Evolutionary conservation across 2,329 filamentous ascomycete genomes (phyloP).

Genomic region (Diaporthe citri): DNA sequence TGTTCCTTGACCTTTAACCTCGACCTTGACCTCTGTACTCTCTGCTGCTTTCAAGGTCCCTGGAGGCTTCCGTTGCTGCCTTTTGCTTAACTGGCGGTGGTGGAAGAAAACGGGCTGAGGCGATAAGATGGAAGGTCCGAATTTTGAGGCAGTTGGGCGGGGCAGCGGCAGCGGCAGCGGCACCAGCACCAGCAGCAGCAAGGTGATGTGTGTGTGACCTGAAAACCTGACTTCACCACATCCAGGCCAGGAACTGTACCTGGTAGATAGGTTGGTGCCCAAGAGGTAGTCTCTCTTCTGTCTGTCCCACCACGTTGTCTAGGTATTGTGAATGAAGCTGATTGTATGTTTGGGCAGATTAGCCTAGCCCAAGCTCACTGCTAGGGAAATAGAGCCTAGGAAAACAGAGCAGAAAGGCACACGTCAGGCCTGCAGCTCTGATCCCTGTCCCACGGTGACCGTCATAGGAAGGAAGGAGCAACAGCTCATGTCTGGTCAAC

Average conservation of each 20-base stretch:
- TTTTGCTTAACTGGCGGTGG: background rate
- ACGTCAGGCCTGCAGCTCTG: conserved; percentile 6
- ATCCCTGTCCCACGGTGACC: background rate
- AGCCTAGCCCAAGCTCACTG: background rate
- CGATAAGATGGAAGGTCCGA: background rate
- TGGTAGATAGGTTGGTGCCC: background rate
- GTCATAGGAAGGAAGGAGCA: background rate
- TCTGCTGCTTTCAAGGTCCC: conserved; percentile 28
- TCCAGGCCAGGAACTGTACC: background rate
- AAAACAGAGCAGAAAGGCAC: background rate
- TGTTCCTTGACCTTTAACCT: background rate
- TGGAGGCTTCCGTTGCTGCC: background rate
- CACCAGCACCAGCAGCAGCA: background rate
- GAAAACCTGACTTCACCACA: background rate
- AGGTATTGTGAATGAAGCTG: background rate
- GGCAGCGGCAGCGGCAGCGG: conserved; percentile 15
- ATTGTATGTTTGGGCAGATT: background rate
- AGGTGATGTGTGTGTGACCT: background rate
- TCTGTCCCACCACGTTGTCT: background rate
- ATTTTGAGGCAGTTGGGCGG: conserved; percentile 22
- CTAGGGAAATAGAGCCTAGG: background rate
- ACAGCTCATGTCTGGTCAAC: background rate
- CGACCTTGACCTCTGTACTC: conserved; percentile 14
- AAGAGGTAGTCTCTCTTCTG: background rate
- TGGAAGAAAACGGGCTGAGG: background rate